These are phyloP conservation scores for Saccharomyces hybrid DNA, from an alignment of 1,139 yeast genomes.

Conservation along the genomic window DNA sequence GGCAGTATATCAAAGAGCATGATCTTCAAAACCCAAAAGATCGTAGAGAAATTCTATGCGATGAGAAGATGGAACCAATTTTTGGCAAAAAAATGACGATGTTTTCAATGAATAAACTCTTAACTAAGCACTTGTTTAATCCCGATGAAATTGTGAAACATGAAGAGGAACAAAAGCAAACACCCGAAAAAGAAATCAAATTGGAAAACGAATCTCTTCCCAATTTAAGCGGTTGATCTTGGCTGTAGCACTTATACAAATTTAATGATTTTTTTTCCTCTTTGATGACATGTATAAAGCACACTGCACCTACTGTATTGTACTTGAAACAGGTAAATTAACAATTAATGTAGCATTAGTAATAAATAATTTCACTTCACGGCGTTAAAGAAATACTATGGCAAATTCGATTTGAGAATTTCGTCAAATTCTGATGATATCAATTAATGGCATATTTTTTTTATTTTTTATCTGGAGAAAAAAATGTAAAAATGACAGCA, in stretches of 20 bases:
- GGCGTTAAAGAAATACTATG: too few species aligned
- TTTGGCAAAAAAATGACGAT: constrained; percentile 57
- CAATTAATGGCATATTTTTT: background rate
- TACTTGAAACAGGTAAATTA: background rate
- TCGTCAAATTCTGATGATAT: background rate
- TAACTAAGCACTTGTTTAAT: constrained; percentile 45
- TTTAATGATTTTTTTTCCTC: background rate
- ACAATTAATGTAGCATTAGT: background rate
- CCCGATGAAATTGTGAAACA: constrained; percentile 24
- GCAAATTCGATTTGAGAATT: background rate
- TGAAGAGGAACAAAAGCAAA: constrained; percentile 30
- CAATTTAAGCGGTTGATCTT: background rate
- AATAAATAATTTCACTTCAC: background rate
- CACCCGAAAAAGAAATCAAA: background rate
- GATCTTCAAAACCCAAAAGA: constrained; percentile 64
- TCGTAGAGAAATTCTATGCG: constrained; percentile 60
- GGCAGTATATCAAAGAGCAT: constrained; percentile 64
- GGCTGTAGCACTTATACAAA: background rate
- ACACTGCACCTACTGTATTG: background rate
- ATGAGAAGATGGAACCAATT: constrained; percentile 48
- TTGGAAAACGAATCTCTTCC: background rate
- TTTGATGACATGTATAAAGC: background rate
- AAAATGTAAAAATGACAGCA: background rate
- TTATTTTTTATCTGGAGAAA: background rate
- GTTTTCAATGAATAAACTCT: constrained; percentile 60